Conservation (phyloP, 2,329 filamentous ascomycete species). For the Ascochyta lentis region DNA sequence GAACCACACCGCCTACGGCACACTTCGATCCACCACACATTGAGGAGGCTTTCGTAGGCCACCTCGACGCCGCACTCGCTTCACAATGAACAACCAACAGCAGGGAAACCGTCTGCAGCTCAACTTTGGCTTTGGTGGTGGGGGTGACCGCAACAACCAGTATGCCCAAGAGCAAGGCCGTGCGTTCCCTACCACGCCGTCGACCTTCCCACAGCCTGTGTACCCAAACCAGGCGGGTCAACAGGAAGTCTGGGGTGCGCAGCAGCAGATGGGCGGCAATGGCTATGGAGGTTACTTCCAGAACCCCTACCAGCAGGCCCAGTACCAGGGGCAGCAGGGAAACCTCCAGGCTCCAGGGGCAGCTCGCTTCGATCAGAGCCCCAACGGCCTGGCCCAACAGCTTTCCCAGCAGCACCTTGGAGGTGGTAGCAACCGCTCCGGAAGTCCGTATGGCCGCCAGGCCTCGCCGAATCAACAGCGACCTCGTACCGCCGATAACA, state of each 20-base stretch:
- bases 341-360: conserved; percentile 59
- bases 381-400: conserved; percentile 90
- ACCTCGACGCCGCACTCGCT: conserved; percentile 16
- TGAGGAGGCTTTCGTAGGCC: conserved; percentile 9
- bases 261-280: conserved; percentile 51
- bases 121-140: conserved; percentile 57
- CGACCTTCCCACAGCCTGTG: conserved; percentile 94
- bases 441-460: conserved; percentile 71
- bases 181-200: conserved; percentile 75
- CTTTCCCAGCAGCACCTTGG: conserved; percentile 95
- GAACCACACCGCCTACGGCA: conserved; percentile 16
- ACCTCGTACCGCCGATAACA: conserved; percentile 81
- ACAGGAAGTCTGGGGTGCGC: conserved; percentile 65
- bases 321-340: conserved; percentile 59
- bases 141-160: conserved; percentile 47
- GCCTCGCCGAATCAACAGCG: conserved; percentile 75
- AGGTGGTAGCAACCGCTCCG: conserved; percentile 68
- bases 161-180: conserved; percentile 54
- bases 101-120: conserved; percentile 57
- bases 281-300: conserved; percentile 59
- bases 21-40: conserved; percentile 11
- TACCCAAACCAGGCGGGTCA: conserved; percentile 66
- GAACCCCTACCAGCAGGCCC: conserved; percentile 54
- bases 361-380: conserved; percentile 75
- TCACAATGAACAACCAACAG: conserved; percentile 48